phyloP scores from a whole-genome alignment of 2,329 filamentous ascomycete genomes.

The Cryphonectria radicalis region DNA sequence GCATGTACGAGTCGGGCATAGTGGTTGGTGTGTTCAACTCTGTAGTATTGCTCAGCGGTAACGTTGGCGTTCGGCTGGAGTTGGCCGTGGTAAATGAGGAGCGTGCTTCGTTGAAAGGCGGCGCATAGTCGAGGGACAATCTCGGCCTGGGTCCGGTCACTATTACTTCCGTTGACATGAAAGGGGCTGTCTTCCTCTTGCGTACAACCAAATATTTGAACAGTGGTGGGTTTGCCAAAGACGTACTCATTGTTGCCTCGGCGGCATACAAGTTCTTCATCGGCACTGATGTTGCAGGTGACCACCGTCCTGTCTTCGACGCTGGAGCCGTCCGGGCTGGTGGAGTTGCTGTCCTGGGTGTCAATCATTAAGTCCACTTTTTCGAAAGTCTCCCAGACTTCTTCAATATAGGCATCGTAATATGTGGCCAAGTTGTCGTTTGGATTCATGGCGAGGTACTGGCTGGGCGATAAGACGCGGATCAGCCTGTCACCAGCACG shows the following conservation, averaged over 20 bases:
- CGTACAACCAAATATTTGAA: slow-evolving; percentile 21
- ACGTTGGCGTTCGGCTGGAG: slow-evolving; percentile 15
- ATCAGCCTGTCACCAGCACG: not conserved
- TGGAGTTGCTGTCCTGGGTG: slow-evolving; percentile 7
- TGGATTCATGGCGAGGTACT: slow-evolving; percentile 16
- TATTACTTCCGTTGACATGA: not conserved
- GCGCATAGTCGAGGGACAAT: slow-evolving; percentile 24
- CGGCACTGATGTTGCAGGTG: not conserved
- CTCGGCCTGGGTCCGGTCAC: not conserved
- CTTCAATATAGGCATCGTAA: slow-evolving; percentile 13
- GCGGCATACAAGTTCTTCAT: not conserved
- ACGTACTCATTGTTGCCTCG: not conserved
- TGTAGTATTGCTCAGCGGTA: slow-evolving; percentile 16
- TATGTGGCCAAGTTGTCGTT: slow-evolving; percentile 10
- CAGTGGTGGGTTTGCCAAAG: slow-evolving; percentile 17
- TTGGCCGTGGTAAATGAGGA: slow-evolving; percentile 1
- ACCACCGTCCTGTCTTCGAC: not conserved
- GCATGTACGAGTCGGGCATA: slow-evolving; percentile 18
- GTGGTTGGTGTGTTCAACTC: not conserved
- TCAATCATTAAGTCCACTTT: slow-evolving; percentile 5
- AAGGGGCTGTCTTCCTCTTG: slow-evolving; percentile 14
- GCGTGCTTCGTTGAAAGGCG: slow-evolving; percentile 14
- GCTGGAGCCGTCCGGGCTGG: not conserved
- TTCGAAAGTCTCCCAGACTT: slow-evolving; percentile 7
- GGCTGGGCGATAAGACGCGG: slow-evolving; percentile 19